These are phyloP conservation scores for Wickerhamomyces pijperi DNA, from an alignment of 805 yeast genomes.

Conservation along the genomic window DNA sequence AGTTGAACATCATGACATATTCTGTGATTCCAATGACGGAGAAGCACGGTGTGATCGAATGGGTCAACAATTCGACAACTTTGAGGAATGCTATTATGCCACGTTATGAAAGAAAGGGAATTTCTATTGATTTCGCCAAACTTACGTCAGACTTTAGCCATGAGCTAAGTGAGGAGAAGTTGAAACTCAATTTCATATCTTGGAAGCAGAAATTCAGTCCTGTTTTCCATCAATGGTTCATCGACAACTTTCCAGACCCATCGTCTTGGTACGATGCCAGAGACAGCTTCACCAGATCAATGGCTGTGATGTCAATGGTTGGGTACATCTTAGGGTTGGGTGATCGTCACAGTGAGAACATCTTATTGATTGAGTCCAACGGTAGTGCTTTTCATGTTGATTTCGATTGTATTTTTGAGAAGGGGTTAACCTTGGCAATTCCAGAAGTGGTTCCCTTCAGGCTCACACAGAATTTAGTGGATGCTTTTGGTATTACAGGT, in stretches of 20 bases:
- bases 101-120: conserved; percentile 30
- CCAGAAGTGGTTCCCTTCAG: conserved; percentile 96
- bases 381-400: conserved; percentile 90
- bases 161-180: conserved; percentile 14
- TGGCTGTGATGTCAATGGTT: conserved; percentile 95
- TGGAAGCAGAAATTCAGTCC: conserved; percentile 26
- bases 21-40: conserved; percentile 85
- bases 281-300: conserved; percentile 60
- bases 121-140: conserved; percentile 19
- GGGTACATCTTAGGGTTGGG: conserved; percentile 93
- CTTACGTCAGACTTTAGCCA: conserved; percentile 17
- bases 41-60: conserved; percentile 81
- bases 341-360: conserved; percentile 92
- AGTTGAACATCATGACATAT: conserved; percentile 63
- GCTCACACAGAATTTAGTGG: conserved; percentile 76
- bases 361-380: conserved; percentile 56
- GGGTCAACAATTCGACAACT: conserved; percentile 71
- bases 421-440: conserved; percentile 55
- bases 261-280: conserved; percentile 77
- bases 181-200: conserved; percentile 26
- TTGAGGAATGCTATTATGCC: conserved; percentile 48
- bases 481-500: conserved; percentile 81
- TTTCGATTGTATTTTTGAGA: conserved; percentile 92
- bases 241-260: conserved; percentile 84
- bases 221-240: conserved; percentile 77